Percentiles rank a stretch among this genome's conserved stretches.
Evolutionary conservation across 2,329 filamentous ascomycete genomes (phyloP).

Genomic region (Fusarium sp.): DNA sequence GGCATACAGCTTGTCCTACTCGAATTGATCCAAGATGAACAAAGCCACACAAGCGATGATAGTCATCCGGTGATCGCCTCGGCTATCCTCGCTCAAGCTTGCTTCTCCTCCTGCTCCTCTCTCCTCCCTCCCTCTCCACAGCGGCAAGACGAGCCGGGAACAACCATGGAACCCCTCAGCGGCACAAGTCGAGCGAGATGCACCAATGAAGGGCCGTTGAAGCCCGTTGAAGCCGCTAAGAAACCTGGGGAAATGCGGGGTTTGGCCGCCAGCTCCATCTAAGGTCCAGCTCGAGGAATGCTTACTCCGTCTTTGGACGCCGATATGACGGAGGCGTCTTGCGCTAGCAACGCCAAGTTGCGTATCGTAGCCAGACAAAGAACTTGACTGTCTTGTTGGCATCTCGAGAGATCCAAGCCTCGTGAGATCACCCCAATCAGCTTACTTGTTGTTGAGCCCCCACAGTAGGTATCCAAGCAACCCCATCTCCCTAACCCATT

Average conservation of each 20-base stretch:
- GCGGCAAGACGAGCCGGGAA: constrained; percentile 18
- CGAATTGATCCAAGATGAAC: neutral
- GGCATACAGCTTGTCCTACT: neutral
- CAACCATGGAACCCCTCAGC: constrained; percentile 34
- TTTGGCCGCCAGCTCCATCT: neutral
- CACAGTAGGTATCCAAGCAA: neutral
- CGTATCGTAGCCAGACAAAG: neutral
- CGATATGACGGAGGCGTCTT: neutral
- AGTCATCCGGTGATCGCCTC: constrained; percentile 21
- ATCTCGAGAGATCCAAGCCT: neutral
- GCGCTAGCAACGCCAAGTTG: neutral
- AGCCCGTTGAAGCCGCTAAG: neutral
- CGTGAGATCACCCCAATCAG: neutral
- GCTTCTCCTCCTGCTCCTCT: constrained; percentile 1
- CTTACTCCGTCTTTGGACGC: neutral
- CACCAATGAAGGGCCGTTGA: constrained; percentile 25
- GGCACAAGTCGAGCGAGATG: neutral
- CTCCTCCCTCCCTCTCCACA: constrained; percentile 26
- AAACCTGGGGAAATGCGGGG: constrained; percentile 47
- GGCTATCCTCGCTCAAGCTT: constrained; percentile 36
- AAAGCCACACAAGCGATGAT: neutral
- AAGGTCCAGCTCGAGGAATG: neutral
- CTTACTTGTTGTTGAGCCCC: neutral
- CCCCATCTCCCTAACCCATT: neutral
- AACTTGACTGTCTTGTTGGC: neutral